These are phyloP conservation scores for Ananas comosus DNA, from an alignment of 176 grass and related monocot species.

Conservation along the genomic window DNA sequence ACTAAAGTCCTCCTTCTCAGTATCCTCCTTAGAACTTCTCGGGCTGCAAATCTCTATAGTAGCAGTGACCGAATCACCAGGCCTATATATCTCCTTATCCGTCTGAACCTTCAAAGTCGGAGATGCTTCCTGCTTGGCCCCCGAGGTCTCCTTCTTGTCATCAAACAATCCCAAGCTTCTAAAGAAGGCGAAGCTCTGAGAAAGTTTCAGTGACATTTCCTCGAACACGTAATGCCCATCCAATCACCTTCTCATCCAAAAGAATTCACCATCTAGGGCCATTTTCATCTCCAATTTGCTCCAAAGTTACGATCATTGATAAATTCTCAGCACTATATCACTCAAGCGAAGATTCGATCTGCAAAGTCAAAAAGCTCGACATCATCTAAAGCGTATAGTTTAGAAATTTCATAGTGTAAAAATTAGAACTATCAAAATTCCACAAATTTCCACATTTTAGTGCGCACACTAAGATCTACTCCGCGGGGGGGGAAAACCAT, in stretches of 20 bases:
- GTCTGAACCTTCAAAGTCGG: slow-evolving; percentile 68
- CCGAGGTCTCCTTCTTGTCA: slow-evolving; percentile 35
- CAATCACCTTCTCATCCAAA: slow-evolving; percentile 1
- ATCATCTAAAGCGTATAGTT: background rate
- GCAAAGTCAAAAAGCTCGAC: background rate
- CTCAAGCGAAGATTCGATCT: background rate
- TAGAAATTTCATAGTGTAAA: too few relatives aligned
- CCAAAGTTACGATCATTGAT: background rate
- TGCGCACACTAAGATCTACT: too few relatives aligned
- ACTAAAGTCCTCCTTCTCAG: slow-evolving; percentile 11
- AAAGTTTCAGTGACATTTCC: slow-evolving; percentile 55
- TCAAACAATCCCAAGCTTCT: slow-evolving; percentile 60
- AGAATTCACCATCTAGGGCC: background rate
- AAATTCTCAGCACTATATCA: background rate
- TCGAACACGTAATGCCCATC: slow-evolving; percentile 13
- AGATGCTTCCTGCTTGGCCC: slow-evolving; percentile 37
- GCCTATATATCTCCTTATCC: slow-evolving; percentile 78
- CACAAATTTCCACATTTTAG: too few relatives aligned
- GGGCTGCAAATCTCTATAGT: slow-evolving; percentile 61
- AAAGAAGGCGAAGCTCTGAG: slow-evolving; percentile 71
- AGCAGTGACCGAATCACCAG: slow-evolving; percentile 56
- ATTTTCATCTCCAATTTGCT: background rate
- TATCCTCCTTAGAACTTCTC: slow-evolving; percentile 27
- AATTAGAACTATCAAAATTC: too few relatives aligned
- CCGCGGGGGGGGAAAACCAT: too few relatives aligned